A percentile compares a stretch with the other conserved stretches of the same genome.
Evolutionary conservation across 176 grass and related monocot genomes (phyloP).

Genomic region (Juncus effusus): DNA sequence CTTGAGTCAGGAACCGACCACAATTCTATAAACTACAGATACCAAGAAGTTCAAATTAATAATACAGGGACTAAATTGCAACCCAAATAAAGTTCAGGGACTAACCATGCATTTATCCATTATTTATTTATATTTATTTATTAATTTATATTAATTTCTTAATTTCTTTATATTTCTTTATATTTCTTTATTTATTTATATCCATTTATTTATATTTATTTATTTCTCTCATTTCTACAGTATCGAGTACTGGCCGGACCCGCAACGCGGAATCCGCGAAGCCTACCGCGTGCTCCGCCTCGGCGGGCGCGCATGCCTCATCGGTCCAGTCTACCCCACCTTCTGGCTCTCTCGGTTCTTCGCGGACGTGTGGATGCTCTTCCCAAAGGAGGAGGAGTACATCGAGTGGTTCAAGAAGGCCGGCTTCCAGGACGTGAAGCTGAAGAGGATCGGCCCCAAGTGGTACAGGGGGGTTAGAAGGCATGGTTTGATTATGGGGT

Average conservation of each 20-base stretch:
- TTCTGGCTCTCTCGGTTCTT: constrained; percentile 92
- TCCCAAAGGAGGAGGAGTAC: constrained; percentile 95
- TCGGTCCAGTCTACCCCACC: constrained; percentile 85
- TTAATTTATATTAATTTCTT: no score
- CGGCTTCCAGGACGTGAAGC: constrained; percentile 78
- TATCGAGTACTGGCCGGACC: constrained; percentile 96
- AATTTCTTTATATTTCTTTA: no score
- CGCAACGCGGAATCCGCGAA: constrained; percentile 86
- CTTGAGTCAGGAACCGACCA: no score
- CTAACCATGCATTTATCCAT: no score
- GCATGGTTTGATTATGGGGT: constrained; percentile 91
- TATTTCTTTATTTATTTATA: no score
- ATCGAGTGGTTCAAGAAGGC: constrained; percentile 90
- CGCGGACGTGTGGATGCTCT: constrained; percentile 96
- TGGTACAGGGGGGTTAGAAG: constrained; percentile 89
- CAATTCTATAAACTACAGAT: no score
- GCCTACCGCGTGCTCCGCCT: constrained; percentile 81
- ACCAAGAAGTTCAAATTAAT: neutral
- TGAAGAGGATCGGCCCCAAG: constrained; percentile 91
- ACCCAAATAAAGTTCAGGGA: no score
- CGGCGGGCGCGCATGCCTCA: constrained; percentile 69
- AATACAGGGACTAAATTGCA: no score
- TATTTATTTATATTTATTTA: neutral
- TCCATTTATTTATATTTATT: neutral
- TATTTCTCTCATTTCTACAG: constrained; percentile 29